A percentile compares a stretch with the other conserved stretches of the same genome.
phyloP scores from a whole-genome alignment of 2,329 filamentous ascomycete species.

The Aspergillus sojae region DNA sequence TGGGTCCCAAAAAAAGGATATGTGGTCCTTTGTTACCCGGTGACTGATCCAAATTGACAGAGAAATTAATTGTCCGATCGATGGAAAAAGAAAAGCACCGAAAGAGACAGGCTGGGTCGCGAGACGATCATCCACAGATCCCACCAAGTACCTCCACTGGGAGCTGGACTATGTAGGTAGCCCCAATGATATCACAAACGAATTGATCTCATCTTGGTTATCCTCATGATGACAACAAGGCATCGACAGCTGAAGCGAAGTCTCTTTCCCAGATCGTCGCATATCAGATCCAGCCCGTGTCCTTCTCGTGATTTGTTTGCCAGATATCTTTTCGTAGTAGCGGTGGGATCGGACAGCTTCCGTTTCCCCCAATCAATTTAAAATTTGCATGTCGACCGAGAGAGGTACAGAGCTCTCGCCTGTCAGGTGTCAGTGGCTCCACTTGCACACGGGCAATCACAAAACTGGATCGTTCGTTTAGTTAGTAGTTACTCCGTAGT shows the following conservation, averaged over 20 bases:
- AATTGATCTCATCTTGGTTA: neutral
- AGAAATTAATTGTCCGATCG: constrained; percentile 1
- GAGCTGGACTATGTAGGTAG: neutral
- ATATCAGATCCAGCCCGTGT: neutral
- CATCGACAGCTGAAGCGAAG: neutral
- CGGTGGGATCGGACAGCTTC: neutral
- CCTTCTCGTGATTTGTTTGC: neutral
- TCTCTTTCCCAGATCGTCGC: neutral
- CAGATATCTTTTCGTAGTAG: neutral
- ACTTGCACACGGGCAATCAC: neutral
- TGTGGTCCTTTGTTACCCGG: neutral
- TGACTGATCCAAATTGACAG: constrained; percentile 6
- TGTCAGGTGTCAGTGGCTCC: neutral
- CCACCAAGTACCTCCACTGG: neutral
- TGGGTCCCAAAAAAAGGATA: neutral
- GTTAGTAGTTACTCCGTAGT: neutral
- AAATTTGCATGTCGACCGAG: neutral
- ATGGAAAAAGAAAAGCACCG: neutral
- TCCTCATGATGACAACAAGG: neutral
- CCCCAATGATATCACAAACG: constrained; percentile 1
- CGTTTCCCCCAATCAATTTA: neutral
- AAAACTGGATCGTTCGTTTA: neutral
- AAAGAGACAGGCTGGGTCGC: neutral
- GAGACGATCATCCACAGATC: neutral
- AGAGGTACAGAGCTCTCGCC: neutral